Evolutionary conservation across 1,139 yeast species (phyloP).

Genomic region (Yamadazyma aaseri): DNA sequence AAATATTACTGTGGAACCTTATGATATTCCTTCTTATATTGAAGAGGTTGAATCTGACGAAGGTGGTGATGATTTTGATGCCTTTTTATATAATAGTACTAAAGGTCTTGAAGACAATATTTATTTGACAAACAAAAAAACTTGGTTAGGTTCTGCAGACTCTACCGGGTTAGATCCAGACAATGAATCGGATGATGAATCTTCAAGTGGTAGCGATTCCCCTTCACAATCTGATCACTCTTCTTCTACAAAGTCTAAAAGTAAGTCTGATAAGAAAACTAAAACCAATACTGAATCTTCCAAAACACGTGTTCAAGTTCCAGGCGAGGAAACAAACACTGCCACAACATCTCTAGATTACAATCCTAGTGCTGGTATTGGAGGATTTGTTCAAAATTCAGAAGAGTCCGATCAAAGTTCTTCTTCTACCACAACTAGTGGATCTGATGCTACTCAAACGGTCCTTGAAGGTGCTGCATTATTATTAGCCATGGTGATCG

Average conservation of each 20-base stretch:
- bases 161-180: slow-evolving; percentile 68
- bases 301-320: slow-evolving; percentile 9
- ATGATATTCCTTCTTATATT: slow-evolving; percentile 61
- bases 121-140: slow-evolving; percentile 56
- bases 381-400: slow-evolving; percentile 38
- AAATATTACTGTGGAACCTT: slow-evolving; percentile 60
- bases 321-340: slow-evolving; percentile 9
- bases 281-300: slow-evolving; percentile 1
- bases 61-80: slow-evolving; percentile 28
- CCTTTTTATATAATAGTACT: slow-evolving; percentile 57
- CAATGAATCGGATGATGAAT: slow-evolving; percentile 22
- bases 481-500: slow-evolving; percentile 20
- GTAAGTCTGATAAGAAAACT: not conserved
- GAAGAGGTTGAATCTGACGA: slow-evolving; percentile 22
- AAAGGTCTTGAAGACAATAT: slow-evolving; percentile 48
- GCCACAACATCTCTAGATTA: slow-evolving; percentile 16
- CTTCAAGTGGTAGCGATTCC: slow-evolving; percentile 14
- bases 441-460: slow-evolving; percentile 5
- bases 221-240: slow-evolving; percentile 13
- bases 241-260: slow-evolving; percentile 1
- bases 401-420: slow-evolving; percentile 12
- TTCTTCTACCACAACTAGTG: slow-evolving; percentile 2
- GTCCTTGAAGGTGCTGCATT: slow-evolving; percentile 16
- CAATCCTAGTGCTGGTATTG: slow-evolving; percentile 24
- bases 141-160: slow-evolving; percentile 56